These are phyloP conservation scores for Colletotrichum australisinense DNA, from an alignment of 2,329 filamentous ascomycete species.

Conservation along the genomic window DNA sequence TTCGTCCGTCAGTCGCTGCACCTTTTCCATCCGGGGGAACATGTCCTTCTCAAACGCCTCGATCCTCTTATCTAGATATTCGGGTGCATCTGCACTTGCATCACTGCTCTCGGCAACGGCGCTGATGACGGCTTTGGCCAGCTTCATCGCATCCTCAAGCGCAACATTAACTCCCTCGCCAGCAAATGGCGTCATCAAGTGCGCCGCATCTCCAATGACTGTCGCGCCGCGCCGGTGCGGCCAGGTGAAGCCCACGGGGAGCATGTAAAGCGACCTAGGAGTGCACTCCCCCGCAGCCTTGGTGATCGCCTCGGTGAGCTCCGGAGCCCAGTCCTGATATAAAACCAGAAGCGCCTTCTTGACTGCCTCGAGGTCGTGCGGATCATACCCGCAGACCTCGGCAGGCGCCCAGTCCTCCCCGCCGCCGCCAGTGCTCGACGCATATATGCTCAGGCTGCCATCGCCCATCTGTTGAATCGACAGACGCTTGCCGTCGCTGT, in stretches of 20 bases:
- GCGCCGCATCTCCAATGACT: constrained; percentile 69
- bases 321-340: constrained; percentile 54
- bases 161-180: constrained; percentile 71
- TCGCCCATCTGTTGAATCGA: constrained; percentile 57
- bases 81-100: constrained; percentile 5
- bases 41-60: constrained; percentile 50
- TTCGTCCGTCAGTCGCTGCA: constrained; percentile 57
- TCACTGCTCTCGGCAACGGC: constrained; percentile 38
- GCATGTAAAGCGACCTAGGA: constrained; percentile 60
- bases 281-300: constrained; percentile 52
- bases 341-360: constrained; percentile 51
- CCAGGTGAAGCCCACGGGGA: constrained; percentile 64
- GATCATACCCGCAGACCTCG: constrained; percentile 57
- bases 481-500: constrained; percentile 54
- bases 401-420: constrained; percentile 50
- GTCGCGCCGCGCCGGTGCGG: constrained; percentile 59
- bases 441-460: constrained; percentile 55
- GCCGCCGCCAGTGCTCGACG: constrained; percentile 51
- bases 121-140: constrained; percentile 56
- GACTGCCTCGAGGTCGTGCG: constrained; percentile 49
- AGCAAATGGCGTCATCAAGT: constrained; percentile 68
- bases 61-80: constrained; percentile 48
- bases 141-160: constrained; percentile 63
- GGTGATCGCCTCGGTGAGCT: constrained; percentile 54
- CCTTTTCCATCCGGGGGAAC: constrained; percentile 48